A percentile compares a stretch with the other conserved stretches of the same genome.
Evolutionary conservation across 1,139 yeast genomes (phyloP).

Genomic region (Nakaseomyces bracarensis): DNA sequence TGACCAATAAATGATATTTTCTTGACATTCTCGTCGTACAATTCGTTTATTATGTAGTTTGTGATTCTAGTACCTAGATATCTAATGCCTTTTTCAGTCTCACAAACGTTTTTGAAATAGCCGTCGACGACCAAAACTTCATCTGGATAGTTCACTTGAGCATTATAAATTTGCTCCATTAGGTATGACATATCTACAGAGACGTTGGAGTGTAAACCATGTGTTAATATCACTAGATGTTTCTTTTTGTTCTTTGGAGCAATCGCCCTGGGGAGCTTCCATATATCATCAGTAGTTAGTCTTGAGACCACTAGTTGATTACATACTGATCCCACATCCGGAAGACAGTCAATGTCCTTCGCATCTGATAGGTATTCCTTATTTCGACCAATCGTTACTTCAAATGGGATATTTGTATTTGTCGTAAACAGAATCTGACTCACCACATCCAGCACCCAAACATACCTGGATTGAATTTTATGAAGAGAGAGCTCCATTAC

Average conservation of each 20-base stretch:
- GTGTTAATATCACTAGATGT: conserved; percentile 46
- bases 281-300: conserved; percentile 59
- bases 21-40: conserved; percentile 40
- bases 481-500: conserved; percentile 42
- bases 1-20: conserved; percentile 85
- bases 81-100: conserved; percentile 85
- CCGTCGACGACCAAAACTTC: conserved; percentile 73
- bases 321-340: conserved; percentile 11
- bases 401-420: conserved; percentile 61
- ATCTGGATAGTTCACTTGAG: conserved; percentile 35
- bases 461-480: conserved; percentile 40
- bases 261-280: conserved; percentile 53
- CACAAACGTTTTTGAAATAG: conserved; percentile 73
- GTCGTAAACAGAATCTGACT: conserved; percentile 75
- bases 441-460: conserved; percentile 74
- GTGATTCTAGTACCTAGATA: conserved; percentile 80
- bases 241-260: conserved; percentile 11
- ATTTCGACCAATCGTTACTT: conserved; percentile 51
- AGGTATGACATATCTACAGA: conserved; percentile 82
- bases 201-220: conserved; percentile 85
- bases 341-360: conserved; percentile 10
- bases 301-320: conserved; percentile 40
- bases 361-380: conserved; percentile 34
- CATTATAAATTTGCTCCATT: conserved; percentile 68
- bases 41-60: conserved; percentile 57